Evolutionary conservation across 768 basidiomycete species (phyloP), one percentile per base, ranked within the genome.

Genomic region (Tylopilus sp.): DNA sequence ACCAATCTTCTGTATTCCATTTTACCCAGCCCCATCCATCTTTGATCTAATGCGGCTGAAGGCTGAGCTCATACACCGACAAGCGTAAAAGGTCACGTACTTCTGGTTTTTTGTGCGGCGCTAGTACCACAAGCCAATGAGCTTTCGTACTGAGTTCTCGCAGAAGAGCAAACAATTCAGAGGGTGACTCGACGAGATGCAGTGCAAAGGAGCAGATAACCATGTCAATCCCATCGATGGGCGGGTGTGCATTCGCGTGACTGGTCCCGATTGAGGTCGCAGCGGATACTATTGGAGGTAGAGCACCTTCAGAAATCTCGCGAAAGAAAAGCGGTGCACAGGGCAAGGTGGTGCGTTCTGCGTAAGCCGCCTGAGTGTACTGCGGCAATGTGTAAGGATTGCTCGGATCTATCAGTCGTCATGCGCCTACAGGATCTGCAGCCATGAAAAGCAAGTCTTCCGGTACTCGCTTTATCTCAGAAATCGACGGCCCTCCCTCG

Each of bases 21-120:
- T 82, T 81, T 20, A 65, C 59, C 82, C 82, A 86, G 21, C 83
- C 82, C 83, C 83, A 85, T 0, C 80, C 80, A 8, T 76, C 73
- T 69, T 83, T 84, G 56, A 86, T 79, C 83, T 85, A 36, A n/a
- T n/a, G n/a, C 9, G 36, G 41, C 36, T 46, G 28, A 8, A 17
- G 26, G 12, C 23, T 48, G 44, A 6, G 18, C 28, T 36, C 10
- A 10, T 10, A n/a, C 9, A 15, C 8, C 15, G 33, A 30, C 36
- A 30, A 17, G 12, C 35, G 31, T 46, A n/a, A 51, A 31, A 10
- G n/a, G 15, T 17, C 7, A 50, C 61, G 36, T 56, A 85, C 86
- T 68, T 86, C 85, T 18, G 87, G 87, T 57, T 81, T 86, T 68
- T 89, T 90, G 66, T 88, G 86, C 20, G 86, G 86, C 2, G 84